phyloP scores from a whole-genome alignment of 768 basidiomycete species.

The Naematelia encephala region DNA sequence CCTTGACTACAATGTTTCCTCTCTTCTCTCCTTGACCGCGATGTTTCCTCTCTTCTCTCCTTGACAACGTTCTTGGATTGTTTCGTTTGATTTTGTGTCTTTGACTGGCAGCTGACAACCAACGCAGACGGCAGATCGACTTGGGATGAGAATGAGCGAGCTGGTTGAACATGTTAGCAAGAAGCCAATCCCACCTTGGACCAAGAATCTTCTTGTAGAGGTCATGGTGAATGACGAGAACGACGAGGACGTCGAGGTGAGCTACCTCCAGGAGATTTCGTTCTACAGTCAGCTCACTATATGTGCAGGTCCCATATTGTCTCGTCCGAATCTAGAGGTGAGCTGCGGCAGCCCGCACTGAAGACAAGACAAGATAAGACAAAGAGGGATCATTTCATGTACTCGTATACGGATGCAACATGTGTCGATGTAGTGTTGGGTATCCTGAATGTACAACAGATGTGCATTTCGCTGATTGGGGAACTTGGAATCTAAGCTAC shows the following conservation, averaged over 20 bases:
- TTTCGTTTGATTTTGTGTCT: too few species aligned
- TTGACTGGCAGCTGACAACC: neutral
- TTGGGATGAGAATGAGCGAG: slow-evolving; percentile 83
- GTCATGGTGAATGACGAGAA: slow-evolving; percentile 90
- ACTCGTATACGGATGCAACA: neutral
- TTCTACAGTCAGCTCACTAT: neutral
- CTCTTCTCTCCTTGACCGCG: too few species aligned
- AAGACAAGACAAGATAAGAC: neutral
- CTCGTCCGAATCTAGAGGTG: slow-evolving; percentile 30
- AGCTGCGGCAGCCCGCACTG: slow-evolving; percentile 17
- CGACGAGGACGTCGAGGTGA: slow-evolving; percentile 90
- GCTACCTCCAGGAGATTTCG: neutral
- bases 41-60: too few species aligned
- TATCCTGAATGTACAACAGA: slow-evolving; percentile 1
- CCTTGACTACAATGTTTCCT: too few species aligned
- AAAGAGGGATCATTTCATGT: neutral
- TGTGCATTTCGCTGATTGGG: neutral
- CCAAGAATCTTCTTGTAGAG: slow-evolving; percentile 82
- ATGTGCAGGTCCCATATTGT: slow-evolving; percentile 33
- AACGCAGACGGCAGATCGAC: slow-evolving; percentile 73
- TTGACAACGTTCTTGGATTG: too few species aligned
- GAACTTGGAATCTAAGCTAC: neutral
- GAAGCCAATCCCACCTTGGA: slow-evolving; percentile 80
- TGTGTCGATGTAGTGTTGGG: neutral
- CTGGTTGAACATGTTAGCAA: slow-evolving; percentile 92